Evolutionary conservation across 352 stramenopile species (phyloP).

Genomic region (Phytophthora cryptogea): DNA sequence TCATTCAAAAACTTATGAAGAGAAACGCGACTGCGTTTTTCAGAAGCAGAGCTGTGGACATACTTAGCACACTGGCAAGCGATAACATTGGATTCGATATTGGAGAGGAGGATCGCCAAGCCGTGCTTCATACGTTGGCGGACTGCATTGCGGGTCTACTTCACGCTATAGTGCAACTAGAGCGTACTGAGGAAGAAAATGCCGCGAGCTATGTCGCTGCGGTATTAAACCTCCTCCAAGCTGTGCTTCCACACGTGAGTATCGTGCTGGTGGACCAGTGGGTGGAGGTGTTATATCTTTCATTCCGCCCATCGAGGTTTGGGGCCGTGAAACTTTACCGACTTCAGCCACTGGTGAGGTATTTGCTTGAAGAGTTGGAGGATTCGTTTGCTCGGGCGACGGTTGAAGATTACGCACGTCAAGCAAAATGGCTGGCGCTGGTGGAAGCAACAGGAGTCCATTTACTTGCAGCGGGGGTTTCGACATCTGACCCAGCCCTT

Average conservation of each 20-base stretch:
- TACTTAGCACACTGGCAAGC: constrained; percentile 38
- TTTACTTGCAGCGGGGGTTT: constrained; percentile 35
- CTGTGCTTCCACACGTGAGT: constrained; percentile 57
- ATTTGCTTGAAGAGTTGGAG: constrained; percentile 57
- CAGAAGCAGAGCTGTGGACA: constrained; percentile 24
- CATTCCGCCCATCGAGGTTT: constrained; percentile 39
- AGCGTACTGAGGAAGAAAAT: constrained; percentile 19
- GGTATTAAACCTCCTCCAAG: constrained; percentile 45
- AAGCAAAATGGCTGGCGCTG: constrained; percentile 76
- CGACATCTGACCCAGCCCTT: constrained; percentile 7
- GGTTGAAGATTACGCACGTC: constrained; percentile 66
- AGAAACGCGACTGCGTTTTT: constrained; percentile 45
- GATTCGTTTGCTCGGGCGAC: constrained; percentile 60
- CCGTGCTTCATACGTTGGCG: constrained; percentile 53
- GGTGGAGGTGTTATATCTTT: constrained; percentile 62
- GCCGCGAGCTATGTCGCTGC: constrained; percentile 15
- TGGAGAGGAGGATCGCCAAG: constrained; percentile 65
- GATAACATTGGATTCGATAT: constrained; percentile 45
- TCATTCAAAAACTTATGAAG: constrained; percentile 56
- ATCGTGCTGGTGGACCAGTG: constrained; percentile 61
- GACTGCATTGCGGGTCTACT: constrained; percentile 57
- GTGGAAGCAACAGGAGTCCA: constrained; percentile 58
- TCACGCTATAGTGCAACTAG: constrained; percentile 44
- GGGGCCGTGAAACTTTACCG: constrained; percentile 20
- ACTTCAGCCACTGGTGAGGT: constrained; percentile 29